Base-by-base conservation (phyloP, 2,329 filamentous ascomycete genomes). In the Xylaria hypoxylon region DNA sequence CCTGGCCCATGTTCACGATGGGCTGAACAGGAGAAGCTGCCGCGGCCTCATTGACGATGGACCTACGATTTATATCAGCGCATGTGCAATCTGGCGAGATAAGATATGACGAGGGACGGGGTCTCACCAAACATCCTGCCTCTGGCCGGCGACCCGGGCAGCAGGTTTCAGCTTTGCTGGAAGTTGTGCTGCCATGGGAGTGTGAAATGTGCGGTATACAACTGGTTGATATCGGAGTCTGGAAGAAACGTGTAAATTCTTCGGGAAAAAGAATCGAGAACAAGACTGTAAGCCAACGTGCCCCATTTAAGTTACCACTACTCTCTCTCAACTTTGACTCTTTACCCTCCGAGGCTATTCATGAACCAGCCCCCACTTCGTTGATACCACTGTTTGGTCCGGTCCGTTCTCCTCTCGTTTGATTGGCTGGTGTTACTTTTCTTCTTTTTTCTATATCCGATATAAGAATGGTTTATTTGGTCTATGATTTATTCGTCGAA, bases 11-110 rank as follows among this genome's bases (percentile, higher is more conserved):
- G 70, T 90, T 90, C 67, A 90, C 84, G 70, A 90, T 89, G 65
- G 88, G 87, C 76, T 89, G 87, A 65, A 84, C 86, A 19, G 87
- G 87, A 28, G 87, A 89, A 33, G 86, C 86, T 7, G 86, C 85
- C 3, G 88, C 88, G 11, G 86, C 88, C 78, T 90, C 88, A 70
- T 90, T 90, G 80, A 90, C 81, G 79, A 90, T 89, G 70, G 86
- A 85, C 87, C 87, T 89, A 59, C 42, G 63, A 45, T 24, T 47
- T 55, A 0, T 33, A 68, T 71, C 68, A 70, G 71, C 67, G 68
- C 3, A 26, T 3, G 17, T 48, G 44, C 15, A 10, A 38, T 22
- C 4, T 5, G 1, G 22, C 15, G 28, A 44, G 48, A 31, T 31
- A 31, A 26, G 24, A 55, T 31, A n/a, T 56, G 10, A 53, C 57